Evolutionary conservation across 1,284 basidiomycete genomes (phyloP).

Genomic region (Naganishia albida): DNA sequence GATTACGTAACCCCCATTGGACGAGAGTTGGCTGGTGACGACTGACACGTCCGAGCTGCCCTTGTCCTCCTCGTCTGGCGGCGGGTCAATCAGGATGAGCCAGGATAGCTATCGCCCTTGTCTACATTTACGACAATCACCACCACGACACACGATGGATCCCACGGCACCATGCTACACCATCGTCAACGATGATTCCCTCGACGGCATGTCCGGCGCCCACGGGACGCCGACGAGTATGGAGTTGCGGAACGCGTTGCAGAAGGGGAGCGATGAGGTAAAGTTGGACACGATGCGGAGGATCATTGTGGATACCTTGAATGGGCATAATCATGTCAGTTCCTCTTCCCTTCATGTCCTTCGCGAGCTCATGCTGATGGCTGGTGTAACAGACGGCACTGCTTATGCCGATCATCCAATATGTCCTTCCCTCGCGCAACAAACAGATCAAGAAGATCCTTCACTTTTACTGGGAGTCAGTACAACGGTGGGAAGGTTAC

Average conservation of each 20-base stretch:
- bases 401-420: slow-evolving; percentile 99
- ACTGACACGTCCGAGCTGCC: slow-evolving; percentile 20
- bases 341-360: background rate
- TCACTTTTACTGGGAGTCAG: slow-evolving; percentile 95
- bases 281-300: slow-evolving; percentile 95
- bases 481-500: slow-evolving; percentile 5
- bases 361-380: background rate
- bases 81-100: too few relatives aligned
- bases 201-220: slow-evolving; percentile 43
- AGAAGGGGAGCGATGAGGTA: slow-evolving; percentile 91
- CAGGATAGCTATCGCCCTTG: too few relatives aligned
- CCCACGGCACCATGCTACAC: slow-evolving; percentile 69
- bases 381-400: slow-evolving; percentile 66
- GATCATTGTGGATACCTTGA: slow-evolving; percentile 93
- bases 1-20: background rate
- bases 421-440: slow-evolving; percentile 88
- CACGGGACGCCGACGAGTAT: slow-evolving; percentile 72
- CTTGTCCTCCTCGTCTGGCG: too few relatives aligned
- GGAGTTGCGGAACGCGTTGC: slow-evolving; percentile 82
- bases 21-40: background rate
- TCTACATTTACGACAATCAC: background rate
- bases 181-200: slow-evolving; percentile 70
- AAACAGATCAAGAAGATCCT: slow-evolving; percentile 98
- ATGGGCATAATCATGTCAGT: slow-evolving; percentile 75
- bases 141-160: slow-evolving; percentile 43